A percentile compares a stretch with the other conserved stretches of the same genome.
Evolutionary conservation across 2,329 filamentous ascomycete genomes (phyloP).

Genomic region (Salinomyces thailandicus): DNA sequence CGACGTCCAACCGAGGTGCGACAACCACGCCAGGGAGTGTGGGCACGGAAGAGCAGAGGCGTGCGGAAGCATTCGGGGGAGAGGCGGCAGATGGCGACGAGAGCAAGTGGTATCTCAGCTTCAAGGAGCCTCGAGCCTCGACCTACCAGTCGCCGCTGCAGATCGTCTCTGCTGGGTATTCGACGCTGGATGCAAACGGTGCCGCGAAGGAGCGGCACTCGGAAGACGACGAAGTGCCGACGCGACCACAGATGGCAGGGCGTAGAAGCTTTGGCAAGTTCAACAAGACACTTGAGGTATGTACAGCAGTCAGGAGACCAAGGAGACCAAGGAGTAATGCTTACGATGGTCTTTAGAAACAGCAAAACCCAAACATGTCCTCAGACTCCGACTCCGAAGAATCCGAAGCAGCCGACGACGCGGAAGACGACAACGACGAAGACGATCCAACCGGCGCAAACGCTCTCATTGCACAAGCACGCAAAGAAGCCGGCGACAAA

Average conservation of each 20-base stretch:
- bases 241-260: constrained; percentile 26
- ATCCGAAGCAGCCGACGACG: constrained; percentile 24
- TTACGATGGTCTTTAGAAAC: constrained; percentile 26
- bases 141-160: constrained; percentile 32
- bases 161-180: constrained; percentile 53
- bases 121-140: constrained; percentile 33
- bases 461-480: constrained; percentile 36
- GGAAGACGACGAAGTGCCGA: constrained; percentile 24
- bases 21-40: constrained; percentile 53
- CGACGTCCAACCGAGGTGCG: constrained; percentile 36
- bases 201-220: constrained; percentile 6
- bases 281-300: constrained; percentile 29
- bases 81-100: constrained; percentile 55
- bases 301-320: neutral
- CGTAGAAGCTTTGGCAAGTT: constrained; percentile 44
- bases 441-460: constrained; percentile 33
- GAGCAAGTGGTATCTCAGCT: constrained; percentile 64
- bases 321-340: constrained; percentile 12
- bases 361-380: constrained; percentile 26
- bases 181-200: constrained; percentile 34
- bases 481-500: constrained; percentile 35
- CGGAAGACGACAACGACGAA: constrained; percentile 27
- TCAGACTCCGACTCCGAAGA: constrained; percentile 13
- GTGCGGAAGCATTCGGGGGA: constrained; percentile 46
- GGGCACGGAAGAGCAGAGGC: constrained; percentile 56